Percentiles rank a stretch among this genome's conserved stretches.
phyloP scores from a whole-genome alignment of 371 early-diverging fungal species.

The Mucor ambiguus region DNA sequence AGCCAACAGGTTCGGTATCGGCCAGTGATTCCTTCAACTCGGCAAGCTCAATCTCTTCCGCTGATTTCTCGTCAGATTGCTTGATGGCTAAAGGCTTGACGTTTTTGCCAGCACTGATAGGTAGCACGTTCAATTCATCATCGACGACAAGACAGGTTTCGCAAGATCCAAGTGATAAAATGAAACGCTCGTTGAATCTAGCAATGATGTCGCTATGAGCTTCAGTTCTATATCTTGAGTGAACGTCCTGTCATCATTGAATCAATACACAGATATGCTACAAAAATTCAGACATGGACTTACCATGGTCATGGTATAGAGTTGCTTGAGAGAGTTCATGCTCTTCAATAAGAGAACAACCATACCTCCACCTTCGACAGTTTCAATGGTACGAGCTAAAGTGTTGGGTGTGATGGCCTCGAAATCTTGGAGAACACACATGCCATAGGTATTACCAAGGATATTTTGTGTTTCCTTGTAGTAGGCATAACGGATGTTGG shows the following conservation, averaged over 20 bases:
- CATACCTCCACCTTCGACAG: slow-evolving; percentile 99
- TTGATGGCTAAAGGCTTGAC: slow-evolving; percentile 82
- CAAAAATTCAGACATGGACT: neutral
- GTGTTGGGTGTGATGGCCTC: slow-evolving; percentile 98
- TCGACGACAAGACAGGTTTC: slow-evolving; percentile 95
- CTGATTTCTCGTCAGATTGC: slow-evolving; percentile 58
- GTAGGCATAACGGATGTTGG: slow-evolving; percentile 96
- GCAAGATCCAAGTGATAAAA: slow-evolving; percentile 91
- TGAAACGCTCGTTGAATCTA: slow-evolving; percentile 98
- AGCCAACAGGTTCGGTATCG: slow-evolving; percentile 88
- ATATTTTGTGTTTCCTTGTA: slow-evolving; percentile 99
- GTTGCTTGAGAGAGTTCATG: slow-evolving; percentile 93
- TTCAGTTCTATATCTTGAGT: slow-evolving; percentile 92
- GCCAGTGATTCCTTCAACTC: slow-evolving; percentile 82
- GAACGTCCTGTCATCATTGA: slow-evolving; percentile 74
- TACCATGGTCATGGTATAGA: slow-evolving; percentile 98
- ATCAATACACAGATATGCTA: neutral
- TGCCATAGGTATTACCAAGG: slow-evolving; percentile 98
- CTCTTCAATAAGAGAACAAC: slow-evolving; percentile 93
- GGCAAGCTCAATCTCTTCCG: slow-evolving; percentile 73
- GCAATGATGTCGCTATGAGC: slow-evolving; percentile 93
- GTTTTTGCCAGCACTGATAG: slow-evolving; percentile 88
- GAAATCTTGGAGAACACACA: slow-evolving; percentile 99
- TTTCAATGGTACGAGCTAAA: slow-evolving; percentile 97
- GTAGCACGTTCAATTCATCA: slow-evolving; percentile 95